Base-by-base conservation (phyloP, 352 stramenopile genomes). In the Pythium utonaiense region DNA sequence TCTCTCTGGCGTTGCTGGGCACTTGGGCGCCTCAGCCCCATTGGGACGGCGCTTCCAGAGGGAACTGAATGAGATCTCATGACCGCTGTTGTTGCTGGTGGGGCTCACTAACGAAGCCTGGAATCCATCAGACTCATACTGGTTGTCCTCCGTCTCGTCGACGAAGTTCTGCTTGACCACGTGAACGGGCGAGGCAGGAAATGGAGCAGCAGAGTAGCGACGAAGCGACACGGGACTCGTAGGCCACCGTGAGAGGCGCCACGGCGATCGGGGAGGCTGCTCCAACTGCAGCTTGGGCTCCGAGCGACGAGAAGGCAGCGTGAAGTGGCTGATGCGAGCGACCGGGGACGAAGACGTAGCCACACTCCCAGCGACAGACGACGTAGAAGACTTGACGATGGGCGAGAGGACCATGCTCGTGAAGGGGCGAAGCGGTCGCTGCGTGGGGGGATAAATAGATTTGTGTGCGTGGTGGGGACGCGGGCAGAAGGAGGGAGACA, bases 281-380 rank as follows among this genome's bases (percentile, higher is more conserved):
- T 67, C 60, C 19, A 64, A 17, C 25, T 59, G 55, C 30, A 69
- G 54, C 50, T 69, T 69, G 2, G 62, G 62, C 62, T 69, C 62
- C 4, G 54, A 64, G 8, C 62, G 62, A 25, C 62, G 62, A 34
- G 62, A 60, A 14, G 62, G 50, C 24, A 64, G 27, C 16, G 62
- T 49, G 30, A 63, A 50, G 19, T 60, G 49, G 50, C 40, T 51
- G 40, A 63, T 38, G 8, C 49, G 50, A 9, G 49, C 14, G 13
- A 33, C 28, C 1, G 28, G 33, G 10, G 48, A 42, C 9, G 40
- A 14, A 6, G 31, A 22, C 3, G 24, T 42, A 16, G 8, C 25
- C 17, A 33, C 14, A 3, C 42, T 28, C 1, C 60, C 54, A 12
- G 34, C n/a, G 19, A 52, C 36, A 10, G 62, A 34, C 3, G 48